phyloP scores from a whole-genome alignment of 1,284 basidiomycete genomes.

The Quambalaria eucalypti region DNA sequence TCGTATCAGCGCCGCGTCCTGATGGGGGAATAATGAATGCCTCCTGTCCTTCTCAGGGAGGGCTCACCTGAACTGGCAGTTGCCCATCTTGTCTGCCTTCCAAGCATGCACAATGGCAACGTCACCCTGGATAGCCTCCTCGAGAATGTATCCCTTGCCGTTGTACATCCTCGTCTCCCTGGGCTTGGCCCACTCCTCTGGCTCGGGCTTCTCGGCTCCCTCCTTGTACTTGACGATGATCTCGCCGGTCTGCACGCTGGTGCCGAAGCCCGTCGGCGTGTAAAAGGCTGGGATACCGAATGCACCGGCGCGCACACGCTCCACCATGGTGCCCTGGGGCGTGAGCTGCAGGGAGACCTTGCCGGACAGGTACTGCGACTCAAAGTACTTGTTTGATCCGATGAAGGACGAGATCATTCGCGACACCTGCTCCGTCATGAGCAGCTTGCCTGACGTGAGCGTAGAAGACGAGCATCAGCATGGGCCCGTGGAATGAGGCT shows the following conservation, averaged over 20 bases:
- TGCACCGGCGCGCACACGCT: constrained; percentile 80
- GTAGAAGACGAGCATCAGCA: neutral
- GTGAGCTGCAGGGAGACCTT: constrained; percentile 37
- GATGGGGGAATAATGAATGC: neutral
- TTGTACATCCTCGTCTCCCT: constrained; percentile 74
- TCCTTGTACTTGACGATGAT: constrained; percentile 46
- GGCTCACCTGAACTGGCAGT: constrained; percentile 48
- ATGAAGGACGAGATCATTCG: constrained; percentile 43
- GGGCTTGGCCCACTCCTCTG: constrained; percentile 44
- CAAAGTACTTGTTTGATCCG: constrained; percentile 43
- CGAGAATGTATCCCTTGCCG: constrained; percentile 75
- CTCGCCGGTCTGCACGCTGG: constrained; percentile 48
- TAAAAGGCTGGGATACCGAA: constrained; percentile 93
- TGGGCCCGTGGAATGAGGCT: neutral
- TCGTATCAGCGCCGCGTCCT: neutral
- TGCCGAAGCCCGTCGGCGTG: constrained; percentile 70
- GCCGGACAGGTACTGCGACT: constrained; percentile 36
- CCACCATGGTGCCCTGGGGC: constrained; percentile 62
- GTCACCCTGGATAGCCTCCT: constrained; percentile 76
- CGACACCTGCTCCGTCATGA: constrained; percentile 25
- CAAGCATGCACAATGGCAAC: constrained; percentile 84
- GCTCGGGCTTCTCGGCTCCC: constrained; percentile 20
- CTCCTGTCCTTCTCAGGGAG: constrained; percentile 17
- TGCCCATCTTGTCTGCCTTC: constrained; percentile 75
- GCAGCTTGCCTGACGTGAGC: constrained; percentile 21